Evolutionary conservation across 495 filamentous ascomycete species (phyloP).

Genomic region (Chaetomium fimeti): DNA sequence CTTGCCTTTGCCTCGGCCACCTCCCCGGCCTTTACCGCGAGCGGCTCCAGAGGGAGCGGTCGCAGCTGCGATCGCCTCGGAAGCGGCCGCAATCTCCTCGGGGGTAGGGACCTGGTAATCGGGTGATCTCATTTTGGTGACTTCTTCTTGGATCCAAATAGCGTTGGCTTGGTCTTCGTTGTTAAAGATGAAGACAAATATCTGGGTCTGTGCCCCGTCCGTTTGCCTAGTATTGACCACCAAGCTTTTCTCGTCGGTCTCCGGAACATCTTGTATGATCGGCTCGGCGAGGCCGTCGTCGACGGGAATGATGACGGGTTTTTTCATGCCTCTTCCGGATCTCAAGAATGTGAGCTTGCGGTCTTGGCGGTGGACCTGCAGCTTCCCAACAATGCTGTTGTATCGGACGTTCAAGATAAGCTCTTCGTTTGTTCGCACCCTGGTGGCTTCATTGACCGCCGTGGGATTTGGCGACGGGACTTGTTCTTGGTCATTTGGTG

Average conservation of each 20-base stretch:
- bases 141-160: constrained; percentile 16
- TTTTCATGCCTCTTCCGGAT: constrained; percentile 8
- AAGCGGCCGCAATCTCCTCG: constrained; percentile 15
- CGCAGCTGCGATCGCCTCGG: constrained; percentile 11
- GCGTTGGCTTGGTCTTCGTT: constrained; percentile 21
- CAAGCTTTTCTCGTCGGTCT: constrained; percentile 22
- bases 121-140: constrained; percentile 14
- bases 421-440: not conserved
- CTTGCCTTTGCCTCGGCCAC: constrained; percentile 20
- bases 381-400: constrained; percentile 22
- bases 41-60: constrained; percentile 12
- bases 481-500: not conserved
- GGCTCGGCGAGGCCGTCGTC: constrained; percentile 22
- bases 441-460: not conserved
- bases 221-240: constrained; percentile 10
- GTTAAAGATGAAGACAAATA: constrained; percentile 27
- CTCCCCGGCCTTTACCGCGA: constrained; percentile 28
- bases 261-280: constrained; percentile 23
- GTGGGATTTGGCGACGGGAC: not conserved
- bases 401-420: constrained; percentile 25
- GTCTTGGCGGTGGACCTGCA: constrained; percentile 15
- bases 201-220: constrained; percentile 7
- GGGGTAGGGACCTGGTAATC: not conserved
- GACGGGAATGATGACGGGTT: constrained; percentile 24
- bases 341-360: constrained; percentile 20